Evolutionary conservation across 2,329 filamentous ascomycete species (phyloP), one percentile per base, ranked within the genome.

Genomic region (Metarhizium anisopliae): DNA sequence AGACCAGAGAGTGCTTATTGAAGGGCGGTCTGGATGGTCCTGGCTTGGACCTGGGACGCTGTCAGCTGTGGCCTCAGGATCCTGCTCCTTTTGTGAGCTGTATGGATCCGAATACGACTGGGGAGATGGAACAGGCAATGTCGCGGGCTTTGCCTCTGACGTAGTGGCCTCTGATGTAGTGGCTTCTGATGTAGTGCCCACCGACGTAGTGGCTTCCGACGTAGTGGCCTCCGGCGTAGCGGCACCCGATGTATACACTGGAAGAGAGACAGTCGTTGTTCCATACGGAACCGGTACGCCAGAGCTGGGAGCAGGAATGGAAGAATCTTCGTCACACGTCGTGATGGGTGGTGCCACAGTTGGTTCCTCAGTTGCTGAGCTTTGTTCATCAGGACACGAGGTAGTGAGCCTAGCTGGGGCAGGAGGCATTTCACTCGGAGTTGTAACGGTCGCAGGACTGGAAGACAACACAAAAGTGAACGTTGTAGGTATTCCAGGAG

Each of bases 1-100:
- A 43, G 63, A 56, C 58, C 61, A 64, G n/a, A 63, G 53, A 8
- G 60, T 60, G 6, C 56, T 63, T 29, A 65, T 60, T n/a, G 63
- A 62, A 50, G 56, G n/a, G 3, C 53, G 47, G 13, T 59, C 54
- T 7, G 59, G 56, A 18, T 56, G 10, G 8, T 59, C 53, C 36
- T 59, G 51, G 38, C 49, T 52, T 7, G 32, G 54, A 4, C 53
- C 53, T 11, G 52, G 45, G 49, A 61, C 47, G 54, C 55, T 54
- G 55, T 56, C 52, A 49, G 59, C 52, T 56, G 58, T 54, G 30
- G 49, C 54, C 45, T 8, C 45, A 30, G 56, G 45, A 16, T 18
- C 49, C 54, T 52, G 49, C 20, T 51, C 50, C 47, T 55, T 55
- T 32, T 32, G 50, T 14, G 55, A 56, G 6, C 20, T 38, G 2